Percentiles rank a stretch among this genome's conserved stretches.
Evolutionary conservation across 75 land plant species (phyloP).

Genomic region (Selaginella moellendorffii): DNA sequence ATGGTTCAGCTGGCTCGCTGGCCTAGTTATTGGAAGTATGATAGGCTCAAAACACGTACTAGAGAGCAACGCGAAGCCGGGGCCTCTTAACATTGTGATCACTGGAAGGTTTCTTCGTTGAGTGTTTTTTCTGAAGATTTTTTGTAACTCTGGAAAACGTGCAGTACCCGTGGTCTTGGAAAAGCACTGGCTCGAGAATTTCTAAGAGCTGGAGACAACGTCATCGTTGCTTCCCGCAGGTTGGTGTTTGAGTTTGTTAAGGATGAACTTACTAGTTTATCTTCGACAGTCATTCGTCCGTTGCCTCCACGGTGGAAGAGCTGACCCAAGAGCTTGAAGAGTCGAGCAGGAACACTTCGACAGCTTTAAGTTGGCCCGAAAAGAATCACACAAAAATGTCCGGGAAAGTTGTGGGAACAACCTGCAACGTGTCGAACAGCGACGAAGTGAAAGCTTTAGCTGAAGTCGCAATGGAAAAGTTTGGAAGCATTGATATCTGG

Average conservation of each 20-base stretch:
- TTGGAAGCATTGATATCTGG: conserved; percentile 88
- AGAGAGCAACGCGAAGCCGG: conserved; percentile 60
- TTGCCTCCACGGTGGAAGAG: conserved; percentile 49
- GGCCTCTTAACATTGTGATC: conserved; percentile 89
- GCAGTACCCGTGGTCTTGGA: conserved; percentile 92
- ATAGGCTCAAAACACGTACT: conserved; percentile 76
- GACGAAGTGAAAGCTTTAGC: conserved; percentile 70
- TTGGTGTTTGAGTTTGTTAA: conserved; percentile 10
- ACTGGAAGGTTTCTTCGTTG: conserved; percentile 99
- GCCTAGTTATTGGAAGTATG: conserved; percentile 78
- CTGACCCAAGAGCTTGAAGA: conserved; percentile 45
- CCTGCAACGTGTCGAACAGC: conserved; percentile 78
- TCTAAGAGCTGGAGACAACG: conserved; percentile 81
- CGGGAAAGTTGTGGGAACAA: conserved; percentile 53
- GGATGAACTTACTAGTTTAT: not conserved
- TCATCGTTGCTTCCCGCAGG: conserved; percentile 94
- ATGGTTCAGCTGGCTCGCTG: conserved; percentile 92
- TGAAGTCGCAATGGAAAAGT: conserved; percentile 43
- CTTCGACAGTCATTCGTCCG: conserved; percentile 57
- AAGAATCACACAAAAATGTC: not conserved
- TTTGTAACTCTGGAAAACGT: not conserved
- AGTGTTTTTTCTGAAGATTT: too few species aligned
- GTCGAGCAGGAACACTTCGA: conserved; percentile 1
- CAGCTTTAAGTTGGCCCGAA: too few species aligned
- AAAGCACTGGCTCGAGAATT: conserved; percentile 99